Evolutionary conservation across 208 protist genomes (phyloP), one percentile per base, ranked within the genome.

Genomic region (Acanthamoeba lenticulata): DNA sequence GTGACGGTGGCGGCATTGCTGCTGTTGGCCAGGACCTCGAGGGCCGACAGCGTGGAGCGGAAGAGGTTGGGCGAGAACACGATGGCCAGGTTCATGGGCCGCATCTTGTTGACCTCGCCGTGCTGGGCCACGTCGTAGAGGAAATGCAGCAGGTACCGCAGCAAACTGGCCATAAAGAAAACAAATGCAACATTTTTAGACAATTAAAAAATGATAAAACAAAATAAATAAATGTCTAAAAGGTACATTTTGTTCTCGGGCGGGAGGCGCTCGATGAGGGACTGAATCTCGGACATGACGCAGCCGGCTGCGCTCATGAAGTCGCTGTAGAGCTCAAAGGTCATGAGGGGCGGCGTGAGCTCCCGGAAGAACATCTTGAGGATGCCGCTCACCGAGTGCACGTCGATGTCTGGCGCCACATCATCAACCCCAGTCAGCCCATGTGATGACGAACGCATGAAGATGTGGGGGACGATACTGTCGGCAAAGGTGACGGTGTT

Each of bases 31-130:
- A 74, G 36, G 6, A 74, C 65, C 19, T 74, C 65, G 6, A 74
- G 38, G 32, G 65, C 65, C 11, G 65, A 40, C n/a, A 9, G 29
- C 29, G 29, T 4, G 65, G 65, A 74, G 36, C 65, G 65, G 77
- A 86, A 86, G n/a, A 86, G 38, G 77, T 86, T 86, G 42, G 77
- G 77, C 19, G 77, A 45, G 77, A 86, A 86, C 15, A 90, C 81
- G 81, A 90, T 90, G 42, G 81, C 81, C 81, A 90, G 49, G 81
- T 90, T 90, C 49, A 57, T 90, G 27, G 81, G 81, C n/a, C 49
- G 49, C 81, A 90, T 90, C 52, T 90, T 90, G 81, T 57, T 90
- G 49, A 42, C 7, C 29, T 90, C 81, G 17, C 49, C 44, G 47
- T 40, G 34, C 44, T 57, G 44, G 42, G 81, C n/a, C 0, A 90